Conservation (phyloP, 768 basidiomycete genomes). For the Tulasnella calospora region DNA sequence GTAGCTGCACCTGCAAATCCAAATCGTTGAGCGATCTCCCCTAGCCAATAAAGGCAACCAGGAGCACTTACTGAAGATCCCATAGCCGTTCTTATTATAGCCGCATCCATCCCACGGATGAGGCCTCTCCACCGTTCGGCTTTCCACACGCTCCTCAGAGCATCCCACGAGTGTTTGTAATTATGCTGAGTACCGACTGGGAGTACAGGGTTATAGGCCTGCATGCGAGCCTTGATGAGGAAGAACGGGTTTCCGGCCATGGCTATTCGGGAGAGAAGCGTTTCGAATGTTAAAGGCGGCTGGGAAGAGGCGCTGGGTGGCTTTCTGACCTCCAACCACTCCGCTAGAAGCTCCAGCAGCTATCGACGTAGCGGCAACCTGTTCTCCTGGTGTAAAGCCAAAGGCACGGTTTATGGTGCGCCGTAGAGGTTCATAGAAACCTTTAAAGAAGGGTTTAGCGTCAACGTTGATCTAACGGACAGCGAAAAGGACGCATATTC, state of each 20-base stretch:
- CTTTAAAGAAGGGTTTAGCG: constrained; percentile 39
- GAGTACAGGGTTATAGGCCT: constrained; percentile 92
- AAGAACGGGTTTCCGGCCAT: constrained; percentile 83
- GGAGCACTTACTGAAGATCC: constrained; percentile 64
- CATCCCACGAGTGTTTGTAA: constrained; percentile 81
- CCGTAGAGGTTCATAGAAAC: constrained; percentile 94
- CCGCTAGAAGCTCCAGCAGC: constrained; percentile 86
- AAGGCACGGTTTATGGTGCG: constrained; percentile 59
- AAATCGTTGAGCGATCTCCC: not conserved
- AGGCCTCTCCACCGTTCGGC: constrained; percentile 77
- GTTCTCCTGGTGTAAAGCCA: constrained; percentile 59
- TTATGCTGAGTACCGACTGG: constrained; percentile 93
- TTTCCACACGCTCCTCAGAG: constrained; percentile 69
- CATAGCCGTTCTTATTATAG: constrained; percentile 90
- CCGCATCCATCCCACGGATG: constrained; percentile 86
- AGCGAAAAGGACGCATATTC: constrained; percentile 27
- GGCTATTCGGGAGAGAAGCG: constrained; percentile 29
- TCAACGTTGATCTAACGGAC: not conserved
- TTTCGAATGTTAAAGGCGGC: not conserved
- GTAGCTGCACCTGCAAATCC: constrained; percentile 73
- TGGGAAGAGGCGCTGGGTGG: not conserved
- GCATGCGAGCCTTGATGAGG: constrained; percentile 96
- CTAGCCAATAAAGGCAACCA: not conserved
- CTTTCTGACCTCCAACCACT: constrained; percentile 70
- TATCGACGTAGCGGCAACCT: constrained; percentile 70